phyloP scores from a whole-genome alignment of 345 rosid species.

The Hirschfeldia incana region DNA sequence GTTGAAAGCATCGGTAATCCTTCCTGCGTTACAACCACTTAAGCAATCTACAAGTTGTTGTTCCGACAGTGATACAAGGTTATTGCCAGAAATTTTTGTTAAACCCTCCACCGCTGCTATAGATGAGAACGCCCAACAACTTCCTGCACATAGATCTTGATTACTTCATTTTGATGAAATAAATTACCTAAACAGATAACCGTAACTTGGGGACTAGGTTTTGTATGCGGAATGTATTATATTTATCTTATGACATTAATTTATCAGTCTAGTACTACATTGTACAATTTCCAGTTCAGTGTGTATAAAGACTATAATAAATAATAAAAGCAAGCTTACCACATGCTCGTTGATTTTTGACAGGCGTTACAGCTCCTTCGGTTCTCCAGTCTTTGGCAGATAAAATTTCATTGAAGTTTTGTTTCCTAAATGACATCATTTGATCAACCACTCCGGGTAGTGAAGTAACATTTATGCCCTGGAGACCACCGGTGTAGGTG shows the following conservation, averaged over 20 bases:
- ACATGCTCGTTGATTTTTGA: slow-evolving; percentile 41
- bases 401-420: too few relatives aligned
- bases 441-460: background rate
- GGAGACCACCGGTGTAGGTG: slow-evolving; percentile 42
- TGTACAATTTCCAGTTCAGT: background rate
- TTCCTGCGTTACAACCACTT: slow-evolving; percentile 51
- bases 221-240: background rate
- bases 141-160: slow-evolving; percentile 34
- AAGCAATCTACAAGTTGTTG: slow-evolving; percentile 61
- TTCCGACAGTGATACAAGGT: slow-evolving; percentile 53
- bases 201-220: background rate
- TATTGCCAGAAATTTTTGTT: slow-evolving; percentile 42
- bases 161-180: background rate
- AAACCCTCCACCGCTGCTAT: slow-evolving; percentile 62
- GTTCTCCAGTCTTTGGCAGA: slow-evolving; percentile 41
- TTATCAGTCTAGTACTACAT: background rate
- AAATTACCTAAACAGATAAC: background rate
- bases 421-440: background rate
- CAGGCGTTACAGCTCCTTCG: slow-evolving; percentile 44
- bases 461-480: slow-evolving; percentile 7
- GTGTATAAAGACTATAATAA: background rate
- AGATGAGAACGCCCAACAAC: slow-evolving; percentile 70
- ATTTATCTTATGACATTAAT: background rate
- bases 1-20: slow-evolving; percentile 41
- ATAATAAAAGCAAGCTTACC: slow-evolving; percentile 25